Base-by-base conservation (phyloP, 768 basidiomycete genomes). In the Naematelia encephala region DNA sequence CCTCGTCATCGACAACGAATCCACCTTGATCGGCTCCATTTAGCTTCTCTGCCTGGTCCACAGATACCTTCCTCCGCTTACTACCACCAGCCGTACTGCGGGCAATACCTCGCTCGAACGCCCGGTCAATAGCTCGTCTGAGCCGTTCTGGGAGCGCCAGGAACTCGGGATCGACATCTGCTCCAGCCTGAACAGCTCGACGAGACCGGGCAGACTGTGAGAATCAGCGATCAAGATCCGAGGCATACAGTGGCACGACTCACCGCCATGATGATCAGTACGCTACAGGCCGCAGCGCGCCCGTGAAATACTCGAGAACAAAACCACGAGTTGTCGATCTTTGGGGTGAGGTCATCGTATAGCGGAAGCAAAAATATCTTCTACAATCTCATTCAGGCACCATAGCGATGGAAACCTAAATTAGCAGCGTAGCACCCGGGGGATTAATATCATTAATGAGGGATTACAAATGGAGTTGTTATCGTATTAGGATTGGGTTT, bases 101-200 rank as follows among this genome's bases (percentile, higher is more conserved):
- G 0, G 27, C 53, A 12, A 68, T 10, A 8, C 63, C 75, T 47
- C 69, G 59, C 2, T 67, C 60, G 55, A 73, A 77, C 3, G 67
- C 75, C 28, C 55, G 54, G 45, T 77, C 75, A 11, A 77, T 67
- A 14, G 50, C 47, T 8, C 56, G 26, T 22, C 64, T 52, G 48
- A 73, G 70, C 11, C 51, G 57, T 3, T n/a, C 27, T 1, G 67
- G 58, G 0, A 77, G 60, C 13, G 75, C 70, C 3, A 68, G 57
- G 30, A 68, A 77, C 14, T 77, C 75, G 5, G 73, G 65, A 57
- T 77, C 75, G 0, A 53, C 64, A 47, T 72, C 62, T 10, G 59
- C 23, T 16, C 63, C 64, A 19, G 4, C 11, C 46, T 60, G 8
- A 10, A 26, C 51, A 10, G 51, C 51, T 16, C 19, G 16, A 16